Evolutionary conservation across 441 rosid species (phyloP).

Genomic region (Euphorbia celastroides): DNA sequence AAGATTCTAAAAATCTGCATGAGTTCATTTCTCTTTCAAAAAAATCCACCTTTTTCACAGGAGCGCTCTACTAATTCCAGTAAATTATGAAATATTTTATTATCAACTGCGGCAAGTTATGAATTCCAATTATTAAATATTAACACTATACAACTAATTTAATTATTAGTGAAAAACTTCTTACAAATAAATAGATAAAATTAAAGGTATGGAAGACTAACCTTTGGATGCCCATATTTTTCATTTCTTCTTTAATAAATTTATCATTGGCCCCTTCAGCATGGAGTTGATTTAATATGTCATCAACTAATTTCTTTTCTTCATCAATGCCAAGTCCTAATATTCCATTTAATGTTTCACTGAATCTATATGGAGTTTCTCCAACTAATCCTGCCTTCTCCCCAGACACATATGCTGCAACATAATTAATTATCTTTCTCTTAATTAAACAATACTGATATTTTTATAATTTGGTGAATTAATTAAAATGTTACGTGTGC

Average conservation of each 20-base stretch:
- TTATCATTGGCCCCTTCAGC: slow-evolving; percentile 40
- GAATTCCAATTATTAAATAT: no score
- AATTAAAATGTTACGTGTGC: neutral
- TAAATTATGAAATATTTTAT: no score
- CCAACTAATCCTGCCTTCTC: slow-evolving; percentile 52
- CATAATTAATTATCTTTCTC: neutral
- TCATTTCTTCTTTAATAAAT: slow-evolving; percentile 36
- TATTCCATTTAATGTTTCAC: slow-evolving; percentile 58
- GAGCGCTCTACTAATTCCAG: no score
- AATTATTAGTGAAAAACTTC: no score
- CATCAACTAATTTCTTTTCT: slow-evolving; percentile 46
- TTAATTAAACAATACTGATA: neutral
- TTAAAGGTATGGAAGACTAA: slow-evolving; percentile 1
- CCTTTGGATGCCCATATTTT: slow-evolving; percentile 42
- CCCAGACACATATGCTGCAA: slow-evolving; percentile 78
- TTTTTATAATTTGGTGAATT: neutral
- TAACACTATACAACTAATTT: no score
- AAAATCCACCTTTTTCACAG: no score
- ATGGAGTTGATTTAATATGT: slow-evolving; percentile 44
- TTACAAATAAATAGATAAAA: neutral
- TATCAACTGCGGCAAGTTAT: no score
- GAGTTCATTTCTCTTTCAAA: no score
- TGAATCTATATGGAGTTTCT: slow-evolving; percentile 50
- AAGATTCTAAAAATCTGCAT: no score
- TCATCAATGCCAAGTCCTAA: slow-evolving; percentile 48